Percentiles rank a stretch among this genome's conserved stretches.
phyloP scores from a whole-genome alignment of 805 yeast genomes.

The Ogataea pilisensis region DNA sequence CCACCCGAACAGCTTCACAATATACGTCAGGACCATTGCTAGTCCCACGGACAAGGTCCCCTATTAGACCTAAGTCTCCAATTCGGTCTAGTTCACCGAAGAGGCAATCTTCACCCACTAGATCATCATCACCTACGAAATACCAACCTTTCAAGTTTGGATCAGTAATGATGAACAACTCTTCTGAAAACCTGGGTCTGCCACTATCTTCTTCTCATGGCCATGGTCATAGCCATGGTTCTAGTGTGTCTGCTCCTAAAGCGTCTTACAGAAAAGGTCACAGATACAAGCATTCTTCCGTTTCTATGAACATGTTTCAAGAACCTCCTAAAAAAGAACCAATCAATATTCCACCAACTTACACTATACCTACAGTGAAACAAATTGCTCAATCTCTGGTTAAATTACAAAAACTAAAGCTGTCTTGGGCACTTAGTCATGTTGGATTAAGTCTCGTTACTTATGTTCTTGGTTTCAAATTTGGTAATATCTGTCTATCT shows the following conservation, averaged over 20 bases:
- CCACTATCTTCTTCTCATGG: slow-evolving; percentile 2
- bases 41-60: slow-evolving; percentile 23
- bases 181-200: slow-evolving; percentile 15
- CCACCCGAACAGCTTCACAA: slow-evolving; percentile 16
- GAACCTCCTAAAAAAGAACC: slow-evolving; percentile 80
- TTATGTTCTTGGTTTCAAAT: slow-evolving; percentile 56
- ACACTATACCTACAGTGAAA: slow-evolving; percentile 65
- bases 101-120: slow-evolving; percentile 21
- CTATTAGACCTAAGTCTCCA: slow-evolving; percentile 26
- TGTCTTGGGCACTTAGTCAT: slow-evolving; percentile 60
- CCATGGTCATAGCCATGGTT: slow-evolving; percentile 1
- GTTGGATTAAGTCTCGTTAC: slow-evolving; percentile 48
- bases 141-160: slow-evolving; percentile 62
- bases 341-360: slow-evolving; percentile 52
- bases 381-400: slow-evolving; percentile 64
- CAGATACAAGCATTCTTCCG: slow-evolving; percentile 92
- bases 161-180: slow-evolving; percentile 38
- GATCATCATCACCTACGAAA: slow-evolving; percentile 32
- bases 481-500: slow-evolving; percentile 55
- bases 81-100: slow-evolving; percentile 24
- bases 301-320: slow-evolving; percentile 91
- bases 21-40: slow-evolving; percentile 21
- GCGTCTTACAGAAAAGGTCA: slow-evolving; percentile 89
- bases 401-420: slow-evolving; percentile 50
- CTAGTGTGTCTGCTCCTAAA: slow-evolving; percentile 27